Percentiles rank a stretch among this genome's conserved stretches.
Evolutionary conservation across 805 yeast species (phyloP).

Genomic region (Pichia scutulata): DNA sequence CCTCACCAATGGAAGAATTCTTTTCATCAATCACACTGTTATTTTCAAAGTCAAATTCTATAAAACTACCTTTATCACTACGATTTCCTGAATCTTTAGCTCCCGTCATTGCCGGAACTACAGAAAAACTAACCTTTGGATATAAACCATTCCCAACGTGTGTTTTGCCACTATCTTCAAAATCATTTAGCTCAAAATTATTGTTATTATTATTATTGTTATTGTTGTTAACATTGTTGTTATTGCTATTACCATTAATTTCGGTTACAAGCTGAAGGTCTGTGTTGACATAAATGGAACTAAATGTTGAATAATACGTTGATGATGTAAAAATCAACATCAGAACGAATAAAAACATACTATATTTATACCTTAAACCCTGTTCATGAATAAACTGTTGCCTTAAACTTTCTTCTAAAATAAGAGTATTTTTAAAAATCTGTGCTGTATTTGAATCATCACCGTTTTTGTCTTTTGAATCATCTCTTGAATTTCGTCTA

Average conservation of each 20-base stretch:
- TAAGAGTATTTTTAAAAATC: conserved; percentile 72
- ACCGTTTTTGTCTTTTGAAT: conserved; percentile 5
- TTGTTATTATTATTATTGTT: neutral
- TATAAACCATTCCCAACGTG: neutral
- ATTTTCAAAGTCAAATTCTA: neutral
- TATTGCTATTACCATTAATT: neutral
- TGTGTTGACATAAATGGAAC: neutral
- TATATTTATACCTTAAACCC: conserved; percentile 53
- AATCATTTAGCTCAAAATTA: neutral
- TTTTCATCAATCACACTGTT: neutral
- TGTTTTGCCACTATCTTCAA: neutral
- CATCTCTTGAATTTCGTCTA: conserved; percentile 14
- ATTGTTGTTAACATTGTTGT: neutral
- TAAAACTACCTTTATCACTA: neutral
- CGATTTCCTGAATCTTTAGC: neutral
- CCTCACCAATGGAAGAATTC: neutral
- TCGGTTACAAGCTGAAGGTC: neutral
- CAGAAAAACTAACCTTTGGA: neutral
- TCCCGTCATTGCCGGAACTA: neutral
- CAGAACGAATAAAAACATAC: conserved; percentile 34
- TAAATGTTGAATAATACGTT: conserved; percentile 28
- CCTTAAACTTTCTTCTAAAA: conserved; percentile 79
- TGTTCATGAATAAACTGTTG: conserved; percentile 73
- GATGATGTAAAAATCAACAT: conserved; percentile 26
- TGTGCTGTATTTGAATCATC: conserved; percentile 42